These are phyloP conservation scores for Fusarium albidum DNA, from an alignment of 2,329 filamentous ascomycete species.

Conservation along the genomic window DNA sequence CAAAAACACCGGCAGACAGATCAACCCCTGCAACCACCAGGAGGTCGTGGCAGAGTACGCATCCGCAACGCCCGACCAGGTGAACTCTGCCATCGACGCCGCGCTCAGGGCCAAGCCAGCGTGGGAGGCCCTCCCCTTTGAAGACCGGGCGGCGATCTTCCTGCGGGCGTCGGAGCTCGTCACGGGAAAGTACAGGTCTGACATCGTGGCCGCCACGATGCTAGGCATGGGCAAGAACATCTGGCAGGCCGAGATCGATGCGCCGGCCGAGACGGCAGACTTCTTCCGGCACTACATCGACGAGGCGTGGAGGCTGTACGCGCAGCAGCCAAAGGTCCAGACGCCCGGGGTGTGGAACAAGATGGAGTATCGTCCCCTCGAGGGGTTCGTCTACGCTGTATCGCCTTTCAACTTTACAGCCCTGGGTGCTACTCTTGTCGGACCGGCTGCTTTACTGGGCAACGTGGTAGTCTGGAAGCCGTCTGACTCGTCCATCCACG, in stretches of 20 bases:
- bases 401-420: slow-evolving; percentile 55
- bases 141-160: slow-evolving; percentile 30
- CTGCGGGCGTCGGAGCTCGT: slow-evolving; percentile 29
- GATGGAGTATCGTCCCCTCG: slow-evolving; percentile 48
- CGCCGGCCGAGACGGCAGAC: slow-evolving; percentile 40
- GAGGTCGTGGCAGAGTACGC: slow-evolving; percentile 30
- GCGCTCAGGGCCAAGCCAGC: slow-evolving; percentile 25
- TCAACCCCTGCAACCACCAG: slow-evolving; percentile 26
- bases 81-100: slow-evolving; percentile 31
- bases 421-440: slow-evolving; percentile 48
- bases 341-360: slow-evolving; percentile 25
- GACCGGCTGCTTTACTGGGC: slow-evolving; percentile 47
- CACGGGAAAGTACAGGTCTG: slow-evolving; percentile 30
- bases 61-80: slow-evolving; percentile 26
- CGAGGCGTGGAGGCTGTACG: slow-evolving; percentile 28
- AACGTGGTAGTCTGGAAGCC: slow-evolving; percentile 55
- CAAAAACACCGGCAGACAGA: slow-evolving; percentile 19
- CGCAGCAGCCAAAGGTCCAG: slow-evolving; percentile 20
- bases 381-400: slow-evolving; percentile 53
- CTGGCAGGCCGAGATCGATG: slow-evolving; percentile 33
- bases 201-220: slow-evolving; percentile 32
- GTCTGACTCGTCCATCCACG: slow-evolving; percentile 43
- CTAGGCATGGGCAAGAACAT: slow-evolving; percentile 34
- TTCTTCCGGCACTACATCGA: slow-evolving; percentile 44
- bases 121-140: slow-evolving; percentile 28